Percentiles rank a stretch among this genome's conserved stretches.
Conservation (phyloP, 2,329 filamentous ascomycete species). For the Orbilia blumenaviensis region DNA sequence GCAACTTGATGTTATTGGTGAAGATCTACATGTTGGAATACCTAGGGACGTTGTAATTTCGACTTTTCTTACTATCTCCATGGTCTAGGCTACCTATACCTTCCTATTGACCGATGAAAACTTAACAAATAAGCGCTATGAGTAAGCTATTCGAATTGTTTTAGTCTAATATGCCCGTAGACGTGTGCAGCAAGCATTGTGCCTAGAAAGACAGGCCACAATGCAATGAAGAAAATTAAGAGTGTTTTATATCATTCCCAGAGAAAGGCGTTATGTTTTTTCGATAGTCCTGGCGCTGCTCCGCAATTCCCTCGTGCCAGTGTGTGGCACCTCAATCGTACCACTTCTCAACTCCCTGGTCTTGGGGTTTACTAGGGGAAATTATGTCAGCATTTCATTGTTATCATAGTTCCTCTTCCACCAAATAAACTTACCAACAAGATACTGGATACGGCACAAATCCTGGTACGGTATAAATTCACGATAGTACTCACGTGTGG, state of each 20-base stretch:
- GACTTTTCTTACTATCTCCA: neutral
- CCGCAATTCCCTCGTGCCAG: neutral
- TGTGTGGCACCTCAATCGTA: neutral
- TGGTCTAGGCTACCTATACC: neutral
- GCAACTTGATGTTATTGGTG: neutral
- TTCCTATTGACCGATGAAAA: neutral
- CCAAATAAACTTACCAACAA: conserved; percentile 24
- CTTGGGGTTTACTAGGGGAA: conserved; percentile 20
- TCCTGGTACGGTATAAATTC: conserved; percentile 40
- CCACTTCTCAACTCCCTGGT: conserved; percentile 19
- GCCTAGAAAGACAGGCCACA: no score
- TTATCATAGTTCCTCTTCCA: neutral
- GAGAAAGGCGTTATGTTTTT: neutral
- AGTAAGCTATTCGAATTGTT: no score
- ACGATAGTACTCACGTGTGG: conserved; percentile 26
- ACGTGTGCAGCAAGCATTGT: no score
- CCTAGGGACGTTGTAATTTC: neutral
- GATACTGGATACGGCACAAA: conserved; percentile 44
- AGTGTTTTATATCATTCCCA: no score
- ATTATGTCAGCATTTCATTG: neutral
- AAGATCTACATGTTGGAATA: neutral
- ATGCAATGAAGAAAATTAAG: no score
- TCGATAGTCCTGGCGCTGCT: neutral
- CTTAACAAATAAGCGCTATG: neutral
- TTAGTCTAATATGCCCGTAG: no score